Conservation (phyloP, 2,329 filamentous ascomycete genomes). For the Neocucurbitaria cava region DNA sequence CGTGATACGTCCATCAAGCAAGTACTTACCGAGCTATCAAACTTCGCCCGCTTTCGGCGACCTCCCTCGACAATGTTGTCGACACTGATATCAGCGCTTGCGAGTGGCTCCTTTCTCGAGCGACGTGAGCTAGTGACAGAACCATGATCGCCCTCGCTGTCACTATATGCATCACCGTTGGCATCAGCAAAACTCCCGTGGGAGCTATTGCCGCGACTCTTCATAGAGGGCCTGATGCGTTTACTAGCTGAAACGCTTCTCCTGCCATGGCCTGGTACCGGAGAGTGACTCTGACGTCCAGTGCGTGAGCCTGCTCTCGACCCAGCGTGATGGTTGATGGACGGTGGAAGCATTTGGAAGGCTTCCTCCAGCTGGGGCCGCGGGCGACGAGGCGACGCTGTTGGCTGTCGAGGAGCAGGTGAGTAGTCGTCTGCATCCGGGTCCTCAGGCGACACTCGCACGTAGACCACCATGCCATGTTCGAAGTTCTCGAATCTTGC, state of each 20-base stretch:
- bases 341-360: conserved; percentile 68
- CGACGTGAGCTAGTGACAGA: conserved; percentile 76
- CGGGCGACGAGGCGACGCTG: conserved; percentile 58
- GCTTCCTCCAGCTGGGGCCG: conserved; percentile 68
- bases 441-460: conserved; percentile 75
- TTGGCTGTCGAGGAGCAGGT: conserved; percentile 57
- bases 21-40: conserved; percentile 90
- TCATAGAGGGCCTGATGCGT: conserved; percentile 70
- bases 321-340: conserved; percentile 67
- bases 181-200: conserved; percentile 66
- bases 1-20: conserved; percentile 12
- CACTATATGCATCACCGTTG: conserved; percentile 76
- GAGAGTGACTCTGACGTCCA: conserved; percentile 80
- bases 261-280: conserved; percentile 69
- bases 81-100: conserved; percentile 95
- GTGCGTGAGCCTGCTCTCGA: conserved; percentile 72
- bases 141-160: conserved; percentile 80
- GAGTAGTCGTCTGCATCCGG: conserved; percentile 56
- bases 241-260: conserved; percentile 81
- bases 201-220: conserved; percentile 69
- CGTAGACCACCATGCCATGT: conserved; percentile 91
- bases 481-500: conserved; percentile 95
- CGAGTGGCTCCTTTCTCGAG: conserved; percentile 81
- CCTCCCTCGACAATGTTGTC: conserved; percentile 98
- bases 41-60: conserved; percentile 91